Conservation (phyloP, 352 stramenopile genomes). For the Globisporangium megalacanthum region DNA sequence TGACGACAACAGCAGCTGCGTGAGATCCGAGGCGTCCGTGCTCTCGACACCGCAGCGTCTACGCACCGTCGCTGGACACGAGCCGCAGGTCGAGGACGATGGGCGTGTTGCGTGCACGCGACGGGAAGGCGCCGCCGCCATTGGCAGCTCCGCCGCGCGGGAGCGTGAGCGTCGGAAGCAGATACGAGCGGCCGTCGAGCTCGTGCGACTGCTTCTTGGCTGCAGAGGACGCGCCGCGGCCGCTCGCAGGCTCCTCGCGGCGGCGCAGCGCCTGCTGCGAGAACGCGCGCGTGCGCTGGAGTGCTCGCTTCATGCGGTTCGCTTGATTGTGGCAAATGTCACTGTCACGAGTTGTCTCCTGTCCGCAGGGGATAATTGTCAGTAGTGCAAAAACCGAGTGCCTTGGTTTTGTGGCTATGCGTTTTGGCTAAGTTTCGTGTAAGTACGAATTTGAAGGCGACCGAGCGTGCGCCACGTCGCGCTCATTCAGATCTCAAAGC, state of each 20-base stretch:
- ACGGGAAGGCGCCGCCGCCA: constrained; percentile 26
- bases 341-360: no score
- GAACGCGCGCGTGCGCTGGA: constrained; percentile 33
- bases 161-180: constrained; percentile 66
- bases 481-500: neutral
- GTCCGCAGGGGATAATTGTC: no score
- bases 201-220: constrained; percentile 25
- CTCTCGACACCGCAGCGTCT: neutral
- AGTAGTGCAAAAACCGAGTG: no score
- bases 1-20: constrained; percentile 8
- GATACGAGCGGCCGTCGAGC: constrained; percentile 62
- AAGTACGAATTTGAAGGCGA: neutral
- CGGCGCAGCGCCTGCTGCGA: constrained; percentile 58
- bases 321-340: neutral
- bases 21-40: neutral
- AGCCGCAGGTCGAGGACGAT: constrained; percentile 69
- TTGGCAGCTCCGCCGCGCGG: constrained; percentile 21
- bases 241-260: constrained; percentile 24
- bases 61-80: constrained; percentile 65
- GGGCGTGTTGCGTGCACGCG: constrained; percentile 36
- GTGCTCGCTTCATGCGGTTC: constrained; percentile 26
- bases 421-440: neutral
- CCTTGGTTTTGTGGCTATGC: no score
- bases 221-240: constrained; percentile 17
- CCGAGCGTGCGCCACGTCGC: neutral